These are phyloP conservation scores for Cucumis hystrix DNA, from an alignment of 306 rosid species.

Conservation along the genomic window DNA sequence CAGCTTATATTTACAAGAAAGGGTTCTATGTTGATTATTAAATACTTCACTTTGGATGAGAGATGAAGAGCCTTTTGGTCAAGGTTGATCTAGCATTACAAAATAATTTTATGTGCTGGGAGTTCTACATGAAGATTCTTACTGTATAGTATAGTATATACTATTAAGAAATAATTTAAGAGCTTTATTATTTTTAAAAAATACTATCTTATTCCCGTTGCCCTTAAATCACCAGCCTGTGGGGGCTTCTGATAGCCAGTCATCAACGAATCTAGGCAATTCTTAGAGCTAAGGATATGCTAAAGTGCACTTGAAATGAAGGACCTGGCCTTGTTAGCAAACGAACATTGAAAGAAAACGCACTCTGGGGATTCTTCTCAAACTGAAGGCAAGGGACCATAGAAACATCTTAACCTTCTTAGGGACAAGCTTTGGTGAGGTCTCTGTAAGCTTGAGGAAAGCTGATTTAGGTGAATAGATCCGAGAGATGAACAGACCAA, in stretches of 20 bases:
- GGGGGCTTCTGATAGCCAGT: background rate
- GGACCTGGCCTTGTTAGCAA: no score
- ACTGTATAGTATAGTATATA: no score
- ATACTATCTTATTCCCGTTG: background rate
- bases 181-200: no score
- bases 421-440: background rate
- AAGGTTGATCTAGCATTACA: background rate
- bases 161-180: background rate
- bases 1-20: background rate
- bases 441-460: slow-evolving; percentile 1
- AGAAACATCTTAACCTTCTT: background rate
- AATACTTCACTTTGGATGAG: background rate
- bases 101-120: background rate
- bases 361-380: background rate
- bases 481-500: background rate
- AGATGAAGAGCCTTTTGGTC: background rate
- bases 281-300: no score
- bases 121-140: background rate
- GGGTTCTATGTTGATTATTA: background rate
- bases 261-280: background rate
- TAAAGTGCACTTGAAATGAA: no score
- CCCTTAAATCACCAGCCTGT: background rate
- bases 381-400: background rate
- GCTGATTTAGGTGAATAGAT: background rate
- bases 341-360: no score